phyloP scores from a whole-genome alignment of 768 basidiomycete species.

The Pleurotus citrinopileatus region DNA sequence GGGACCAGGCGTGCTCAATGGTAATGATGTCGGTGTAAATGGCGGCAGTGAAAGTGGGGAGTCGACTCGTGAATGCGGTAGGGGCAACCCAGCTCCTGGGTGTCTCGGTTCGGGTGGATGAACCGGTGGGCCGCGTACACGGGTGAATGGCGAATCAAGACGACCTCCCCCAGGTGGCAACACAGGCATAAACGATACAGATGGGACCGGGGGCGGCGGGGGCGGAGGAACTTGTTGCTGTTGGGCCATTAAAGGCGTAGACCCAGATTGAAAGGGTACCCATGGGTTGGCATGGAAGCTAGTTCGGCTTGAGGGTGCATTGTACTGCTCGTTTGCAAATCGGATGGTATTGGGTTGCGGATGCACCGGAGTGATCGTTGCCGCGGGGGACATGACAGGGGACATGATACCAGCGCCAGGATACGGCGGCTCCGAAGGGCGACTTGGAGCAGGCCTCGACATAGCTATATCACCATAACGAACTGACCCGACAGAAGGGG shows the following conservation, averaged over 20 bases:
- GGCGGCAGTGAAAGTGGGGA: not conserved
- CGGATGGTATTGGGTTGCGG: not conserved
- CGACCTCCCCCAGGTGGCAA: not conserved
- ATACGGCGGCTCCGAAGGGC: conserved; percentile 7
- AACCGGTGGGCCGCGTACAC: not conserved
- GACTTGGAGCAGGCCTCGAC: not conserved
- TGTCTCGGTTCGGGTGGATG: not conserved
- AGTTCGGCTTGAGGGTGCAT: conserved; percentile 1
- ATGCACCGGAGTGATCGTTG: not conserved
- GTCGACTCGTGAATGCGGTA: not conserved
- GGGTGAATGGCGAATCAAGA: not conserved
- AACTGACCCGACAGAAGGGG: not conserved
- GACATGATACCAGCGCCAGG: conserved; percentile 20
- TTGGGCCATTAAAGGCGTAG: not conserved
- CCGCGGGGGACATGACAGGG: conserved; percentile 8
- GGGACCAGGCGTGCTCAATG: conserved; percentile 1
- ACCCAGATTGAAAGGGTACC: not conserved
- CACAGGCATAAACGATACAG: not conserved
- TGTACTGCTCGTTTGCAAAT: not conserved
- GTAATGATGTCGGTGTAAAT: not conserved
- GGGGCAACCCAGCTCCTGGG: not conserved
- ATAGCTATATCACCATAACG: not conserved
- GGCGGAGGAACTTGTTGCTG: not conserved
- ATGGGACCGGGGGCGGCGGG: not conserved
- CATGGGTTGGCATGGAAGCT: conserved; percentile 8